phyloP scores from a whole-genome alignment of 306 rosid genomes.

The Dicorynia guianensis region DNA sequence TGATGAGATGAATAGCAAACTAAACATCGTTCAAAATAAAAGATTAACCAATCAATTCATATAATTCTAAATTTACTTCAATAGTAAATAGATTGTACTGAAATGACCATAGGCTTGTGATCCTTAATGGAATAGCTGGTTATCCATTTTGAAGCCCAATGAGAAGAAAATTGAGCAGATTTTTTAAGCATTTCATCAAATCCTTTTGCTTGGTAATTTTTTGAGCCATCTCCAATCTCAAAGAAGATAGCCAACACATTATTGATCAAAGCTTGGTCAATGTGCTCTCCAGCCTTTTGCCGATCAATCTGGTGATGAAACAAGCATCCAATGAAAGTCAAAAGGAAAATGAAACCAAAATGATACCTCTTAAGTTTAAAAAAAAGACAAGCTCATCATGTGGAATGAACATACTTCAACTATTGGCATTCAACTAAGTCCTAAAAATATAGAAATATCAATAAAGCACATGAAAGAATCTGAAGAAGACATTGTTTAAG shows the following conservation, averaged over 20 bases:
- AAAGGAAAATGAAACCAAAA: not conserved
- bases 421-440: not conserved
- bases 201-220: conserved; percentile 59
- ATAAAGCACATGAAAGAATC: not conserved
- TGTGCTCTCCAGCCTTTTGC: conserved; percentile 69
- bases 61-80: conserved; percentile 4
- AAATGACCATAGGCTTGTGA: conserved; percentile 57
- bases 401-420: conserved; percentile 2
- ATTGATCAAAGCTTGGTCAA: conserved; percentile 65
- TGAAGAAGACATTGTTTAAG: not conserved
- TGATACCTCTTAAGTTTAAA: not conserved
- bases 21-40: not conserved
- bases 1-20: not conserved
- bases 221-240: conserved; percentile 67
- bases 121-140: conserved; percentile 64
- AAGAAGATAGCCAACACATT: conserved; percentile 61
- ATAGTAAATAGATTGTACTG: not conserved
- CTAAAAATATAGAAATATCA: conserved; percentile 5
- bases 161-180: conserved; percentile 56
- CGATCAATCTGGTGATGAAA: conserved; percentile 54
- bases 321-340: not conserved
- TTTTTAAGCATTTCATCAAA: conserved; percentile 62
- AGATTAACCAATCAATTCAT: not conserved
- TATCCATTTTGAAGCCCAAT: conserved; percentile 65
- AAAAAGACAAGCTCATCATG: not conserved